These are phyloP conservation scores for Penicillium decumbens DNA, from an alignment of 2,329 filamentous ascomycete genomes.

Conservation along the genomic window DNA sequence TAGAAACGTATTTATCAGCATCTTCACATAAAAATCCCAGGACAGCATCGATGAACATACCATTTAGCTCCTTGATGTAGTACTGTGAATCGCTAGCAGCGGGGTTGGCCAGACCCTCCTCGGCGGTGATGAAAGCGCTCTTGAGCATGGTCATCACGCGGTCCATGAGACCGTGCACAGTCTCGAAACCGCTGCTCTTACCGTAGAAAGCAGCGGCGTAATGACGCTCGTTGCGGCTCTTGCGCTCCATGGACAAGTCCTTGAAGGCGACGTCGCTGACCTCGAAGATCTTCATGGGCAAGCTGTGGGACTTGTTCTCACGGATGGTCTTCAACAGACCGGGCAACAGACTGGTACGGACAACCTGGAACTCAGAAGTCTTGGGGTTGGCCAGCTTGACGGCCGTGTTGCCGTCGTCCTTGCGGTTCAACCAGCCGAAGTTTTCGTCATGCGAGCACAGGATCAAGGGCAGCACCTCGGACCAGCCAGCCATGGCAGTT, in stretches of 20 bases:
- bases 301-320: slow-evolving; percentile 82
- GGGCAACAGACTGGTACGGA: slow-evolving; percentile 78
- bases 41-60: slow-evolving; percentile 39
- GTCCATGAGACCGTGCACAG: slow-evolving; percentile 90
- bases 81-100: slow-evolving; percentile 65
- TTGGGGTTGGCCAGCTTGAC: slow-evolving; percentile 88
- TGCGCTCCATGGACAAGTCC: slow-evolving; percentile 73
- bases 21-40: not conserved
- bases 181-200: slow-evolving; percentile 89
- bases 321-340: slow-evolving; percentile 89
- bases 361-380: slow-evolving; percentile 87
- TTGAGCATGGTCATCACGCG: slow-evolving; percentile 89
- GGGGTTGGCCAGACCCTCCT: slow-evolving; percentile 62
- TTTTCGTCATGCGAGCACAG: slow-evolving; percentile 98
- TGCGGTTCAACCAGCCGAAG: slow-evolving; percentile 88
- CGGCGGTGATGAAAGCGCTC: slow-evolving; percentile 70
- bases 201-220: slow-evolving; percentile 96
- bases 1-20: not conserved
- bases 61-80: slow-evolving; percentile 90
- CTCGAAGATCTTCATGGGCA: slow-evolving; percentile 91
- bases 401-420: slow-evolving; percentile 77
- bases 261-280: slow-evolving; percentile 89
- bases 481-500: slow-evolving; percentile 91
- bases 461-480: slow-evolving; percentile 91
- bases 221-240: slow-evolving; percentile 86